These are phyloP conservation scores for Cladosporium sp. DNA, from an alignment of 2,329 filamentous ascomycete genomes.

Conservation along the genomic window DNA sequence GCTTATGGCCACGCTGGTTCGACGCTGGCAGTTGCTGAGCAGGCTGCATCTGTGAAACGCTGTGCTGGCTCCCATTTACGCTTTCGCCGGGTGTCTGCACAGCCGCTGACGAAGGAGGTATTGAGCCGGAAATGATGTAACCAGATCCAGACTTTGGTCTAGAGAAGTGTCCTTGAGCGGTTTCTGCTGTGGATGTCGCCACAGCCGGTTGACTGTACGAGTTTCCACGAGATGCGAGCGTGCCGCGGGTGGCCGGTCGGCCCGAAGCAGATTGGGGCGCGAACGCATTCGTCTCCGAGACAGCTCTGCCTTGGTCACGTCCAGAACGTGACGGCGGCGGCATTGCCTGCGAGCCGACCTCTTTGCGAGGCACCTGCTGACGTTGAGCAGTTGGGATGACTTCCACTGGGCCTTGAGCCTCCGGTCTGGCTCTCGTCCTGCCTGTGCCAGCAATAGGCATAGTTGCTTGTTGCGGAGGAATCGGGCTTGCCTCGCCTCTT, in stretches of 20 bases:
- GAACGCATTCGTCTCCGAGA: slow-evolving; percentile 46
- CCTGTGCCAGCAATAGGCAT: slow-evolving; percentile 32
- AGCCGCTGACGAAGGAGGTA: slow-evolving; percentile 40
- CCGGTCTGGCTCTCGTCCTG: slow-evolving; percentile 56
- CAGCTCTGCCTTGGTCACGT: slow-evolving; percentile 53
- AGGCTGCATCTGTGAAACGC: slow-evolving; percentile 50
- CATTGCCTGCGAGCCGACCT: slow-evolving; percentile 31
- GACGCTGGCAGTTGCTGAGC: slow-evolving; percentile 18
- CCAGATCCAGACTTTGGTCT: slow-evolving; percentile 66
- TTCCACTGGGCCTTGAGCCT: slow-evolving; percentile 55
- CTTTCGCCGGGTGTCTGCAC: slow-evolving; percentile 4
- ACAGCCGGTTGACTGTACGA: slow-evolving; percentile 87
- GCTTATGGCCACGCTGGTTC: slow-evolving; percentile 58
- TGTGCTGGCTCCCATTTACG: slow-evolving; percentile 49
- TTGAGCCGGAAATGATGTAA: slow-evolving; percentile 70
- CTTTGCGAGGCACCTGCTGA: slow-evolving; percentile 25
- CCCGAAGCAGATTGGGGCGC: slow-evolving; percentile 42
- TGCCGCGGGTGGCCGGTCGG: slow-evolving; percentile 79
- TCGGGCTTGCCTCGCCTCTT: slow-evolving; percentile 59
- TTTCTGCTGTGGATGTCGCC: slow-evolving; percentile 83
- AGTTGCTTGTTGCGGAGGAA: slow-evolving; percentile 35
- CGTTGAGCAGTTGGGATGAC: slow-evolving; percentile 36
- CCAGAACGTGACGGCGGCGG: slow-evolving; percentile 39
- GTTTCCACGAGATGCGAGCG: slow-evolving; percentile 71
- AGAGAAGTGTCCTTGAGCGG: slow-evolving; percentile 84